These are phyloP conservation scores for Thecaphora thlaspeos DNA, from an alignment of 1,284 basidiomycete species.

Conservation along the genomic window DNA sequence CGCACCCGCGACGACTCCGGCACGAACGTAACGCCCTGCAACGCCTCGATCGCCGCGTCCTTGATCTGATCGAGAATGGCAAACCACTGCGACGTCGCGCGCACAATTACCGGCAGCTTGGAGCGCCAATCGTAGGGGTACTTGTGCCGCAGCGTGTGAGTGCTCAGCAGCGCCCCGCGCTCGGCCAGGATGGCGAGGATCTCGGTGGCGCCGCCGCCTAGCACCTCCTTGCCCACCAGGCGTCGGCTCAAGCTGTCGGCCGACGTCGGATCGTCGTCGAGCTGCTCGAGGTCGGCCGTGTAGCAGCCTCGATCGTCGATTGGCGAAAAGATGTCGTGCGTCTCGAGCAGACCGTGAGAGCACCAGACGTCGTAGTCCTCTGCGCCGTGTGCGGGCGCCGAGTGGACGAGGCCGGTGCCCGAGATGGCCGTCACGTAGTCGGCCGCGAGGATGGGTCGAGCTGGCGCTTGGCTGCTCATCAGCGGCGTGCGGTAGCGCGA, in stretches of 20 bases:
- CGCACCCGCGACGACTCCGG: slow-evolving; percentile 64
- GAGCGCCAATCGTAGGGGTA: slow-evolving; percentile 99
- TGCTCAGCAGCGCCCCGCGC: slow-evolving; percentile 66
- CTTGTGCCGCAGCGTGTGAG: slow-evolving; percentile 73
- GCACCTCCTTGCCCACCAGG: slow-evolving; percentile 72
- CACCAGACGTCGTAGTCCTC: slow-evolving; percentile 73
- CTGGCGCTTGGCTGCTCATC: slow-evolving; percentile 57
- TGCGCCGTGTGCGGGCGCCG: slow-evolving; percentile 88
- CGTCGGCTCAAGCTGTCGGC: slow-evolving; percentile 55
- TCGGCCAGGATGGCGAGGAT: slow-evolving; percentile 64
- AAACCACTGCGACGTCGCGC: slow-evolving; percentile 98
- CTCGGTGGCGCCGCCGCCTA: slow-evolving; percentile 70
- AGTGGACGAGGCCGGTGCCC: slow-evolving; percentile 95
- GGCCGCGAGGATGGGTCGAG: slow-evolving; percentile 61
- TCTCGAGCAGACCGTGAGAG: slow-evolving; percentile 26
- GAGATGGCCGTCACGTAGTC: slow-evolving; percentile 79
- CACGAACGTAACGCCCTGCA: slow-evolving; percentile 74
- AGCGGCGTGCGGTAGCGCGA: slow-evolving; percentile 73
- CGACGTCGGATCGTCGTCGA: slow-evolving; percentile 4
- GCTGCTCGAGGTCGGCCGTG: slow-evolving; percentile 57
- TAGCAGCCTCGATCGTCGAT: slow-evolving; percentile 81
- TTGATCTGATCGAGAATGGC: slow-evolving; percentile 86
- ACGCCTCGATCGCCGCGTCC: slow-evolving; percentile 69
- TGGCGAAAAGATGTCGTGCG: slow-evolving; percentile 43
- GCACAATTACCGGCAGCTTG: slow-evolving; percentile 84